A percentile compares a stretch with the other conserved stretches of the same genome.
These are phyloP conservation scores for Botryotinia globosa DNA, from an alignment of 2,329 filamentous ascomycete genomes.

Conservation along the genomic window DNA sequence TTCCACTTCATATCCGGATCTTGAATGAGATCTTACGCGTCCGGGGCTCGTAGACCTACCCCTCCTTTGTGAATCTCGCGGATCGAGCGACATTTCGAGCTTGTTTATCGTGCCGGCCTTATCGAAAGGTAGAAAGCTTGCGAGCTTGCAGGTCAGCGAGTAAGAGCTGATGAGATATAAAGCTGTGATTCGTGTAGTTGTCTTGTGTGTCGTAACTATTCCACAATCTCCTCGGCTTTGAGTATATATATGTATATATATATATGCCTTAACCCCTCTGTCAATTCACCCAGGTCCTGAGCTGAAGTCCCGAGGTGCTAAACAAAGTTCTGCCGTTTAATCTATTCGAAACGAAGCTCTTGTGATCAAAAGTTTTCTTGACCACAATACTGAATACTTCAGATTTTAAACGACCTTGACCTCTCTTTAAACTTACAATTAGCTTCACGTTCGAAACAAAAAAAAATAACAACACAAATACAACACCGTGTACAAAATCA, in stretches of 20 bases:
- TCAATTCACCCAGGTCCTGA: neutral
- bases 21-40: slow-evolving; percentile 29
- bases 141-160: neutral
- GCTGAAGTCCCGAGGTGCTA: neutral
- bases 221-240: neutral
- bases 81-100: slow-evolving; percentile 35
- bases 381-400: neutral
- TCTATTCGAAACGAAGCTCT: neutral
- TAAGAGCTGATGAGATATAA: neutral
- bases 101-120: neutral
- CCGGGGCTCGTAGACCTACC: slow-evolving; percentile 36
- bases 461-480: neutral
- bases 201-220: neutral
- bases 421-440: neutral
- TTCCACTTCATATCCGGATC: slow-evolving; percentile 24
- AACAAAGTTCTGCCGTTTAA: neutral
- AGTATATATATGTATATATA: neutral
- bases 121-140: neutral
- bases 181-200: neutral
- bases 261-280: neutral
- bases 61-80: slow-evolving; percentile 32
- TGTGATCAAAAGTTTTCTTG: neutral
- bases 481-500: slow-evolving; percentile 7
- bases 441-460: neutral
- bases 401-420: neutral